phyloP scores from a whole-genome alignment of 2,329 filamentous ascomycete genomes.

The Neopestalotiopsis clavispora region DNA sequence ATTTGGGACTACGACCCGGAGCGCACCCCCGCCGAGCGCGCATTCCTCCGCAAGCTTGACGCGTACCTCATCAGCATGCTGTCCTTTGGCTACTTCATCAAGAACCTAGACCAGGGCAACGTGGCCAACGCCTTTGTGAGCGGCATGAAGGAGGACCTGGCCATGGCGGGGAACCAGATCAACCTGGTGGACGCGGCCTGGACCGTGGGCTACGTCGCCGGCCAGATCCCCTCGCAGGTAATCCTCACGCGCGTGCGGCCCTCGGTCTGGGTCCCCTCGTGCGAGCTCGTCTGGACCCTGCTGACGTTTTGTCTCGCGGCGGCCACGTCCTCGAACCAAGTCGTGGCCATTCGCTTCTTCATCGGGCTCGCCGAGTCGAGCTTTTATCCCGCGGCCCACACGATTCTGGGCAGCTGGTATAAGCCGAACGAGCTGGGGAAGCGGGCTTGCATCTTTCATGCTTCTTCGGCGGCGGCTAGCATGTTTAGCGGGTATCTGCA shows the following conservation, averaged over 20 bases:
- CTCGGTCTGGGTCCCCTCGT: constrained; percentile 47
- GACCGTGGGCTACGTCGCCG: constrained; percentile 45
- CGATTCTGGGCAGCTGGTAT: constrained; percentile 52
- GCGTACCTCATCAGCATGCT: constrained; percentile 29
- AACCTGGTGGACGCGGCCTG: constrained; percentile 41
- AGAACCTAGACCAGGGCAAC: constrained; percentile 29
- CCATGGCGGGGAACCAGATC: constrained; percentile 40
- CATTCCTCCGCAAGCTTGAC: constrained; percentile 30
- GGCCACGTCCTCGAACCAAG: constrained; percentile 37
- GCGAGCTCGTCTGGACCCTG: constrained; percentile 42
- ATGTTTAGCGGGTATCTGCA: constrained; percentile 65
- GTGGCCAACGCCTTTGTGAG: constrained; percentile 33
- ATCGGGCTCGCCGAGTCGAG: constrained; percentile 46
- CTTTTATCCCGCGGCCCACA: constrained; percentile 46
- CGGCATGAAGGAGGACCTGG: constrained; percentile 40
- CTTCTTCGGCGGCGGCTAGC: constrained; percentile 55
- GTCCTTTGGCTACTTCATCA: constrained; percentile 31
- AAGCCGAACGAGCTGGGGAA: constrained; percentile 52
- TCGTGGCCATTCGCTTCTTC: constrained; percentile 49
- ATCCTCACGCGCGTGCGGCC: constrained; percentile 46
- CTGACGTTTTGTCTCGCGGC: constrained; percentile 38
- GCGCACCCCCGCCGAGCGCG: constrained; percentile 27
- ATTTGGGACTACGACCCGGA: constrained; percentile 31
- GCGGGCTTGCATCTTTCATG: constrained; percentile 51
- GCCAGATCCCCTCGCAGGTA: constrained; percentile 42